Base-by-base conservation (phyloP, 169 alveolate species). In the Plasmodium chabaudi region DNA sequence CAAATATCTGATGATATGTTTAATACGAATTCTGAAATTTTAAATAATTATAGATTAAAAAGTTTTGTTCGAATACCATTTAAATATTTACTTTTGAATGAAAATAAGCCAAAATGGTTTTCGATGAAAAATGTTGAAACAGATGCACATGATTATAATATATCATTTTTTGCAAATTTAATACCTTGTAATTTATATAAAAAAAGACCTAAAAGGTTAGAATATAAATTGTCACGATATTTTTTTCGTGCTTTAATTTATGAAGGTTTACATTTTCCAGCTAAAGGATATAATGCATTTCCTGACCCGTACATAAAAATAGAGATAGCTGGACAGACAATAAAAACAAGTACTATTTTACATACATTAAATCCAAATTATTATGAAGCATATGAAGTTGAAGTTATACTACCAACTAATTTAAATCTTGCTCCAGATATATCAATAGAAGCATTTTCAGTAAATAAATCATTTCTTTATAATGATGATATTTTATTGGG, bases 31-130 rank as follows among this genome's bases (percentile, higher is more conserved):
- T n/a, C 49, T 0, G 89, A 79, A 15, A 15, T 56, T 10, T 53
- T 79, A 19, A 79, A 71, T 23, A 79, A 79, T 79, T 79, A 79
- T 27, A 79, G 44, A 49, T 19, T 79, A 49, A 79, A 39, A n/a
- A 79, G 89, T 65, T 79, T 67, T 67, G 82, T 79, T 5, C 15
- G 89, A 1, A 92, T 96, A 17, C 93, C 97, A n/a, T 93, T 87
- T 70, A 92, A 93, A 44, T 75, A 87, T 56, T 60, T 91, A 12
- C 55, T 72, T 23, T 87, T 88, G 5, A 89, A 89, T 42, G 94
- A 87, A 53, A 96, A 95, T 42, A 94, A 92, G 23, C 98, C 98
- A n/a, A 94, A 87, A 87, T 96, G 98, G 98, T 92, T 88, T 39
- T 53, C 82, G n/a, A 73, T 92, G 87, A 92, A 87, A 9, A 82